Evolutionary conservation across 1,139 yeast species (phyloP), one percentile per base, ranked within the genome.

Genomic region (Magnusiomyces tetraspermus): DNA sequence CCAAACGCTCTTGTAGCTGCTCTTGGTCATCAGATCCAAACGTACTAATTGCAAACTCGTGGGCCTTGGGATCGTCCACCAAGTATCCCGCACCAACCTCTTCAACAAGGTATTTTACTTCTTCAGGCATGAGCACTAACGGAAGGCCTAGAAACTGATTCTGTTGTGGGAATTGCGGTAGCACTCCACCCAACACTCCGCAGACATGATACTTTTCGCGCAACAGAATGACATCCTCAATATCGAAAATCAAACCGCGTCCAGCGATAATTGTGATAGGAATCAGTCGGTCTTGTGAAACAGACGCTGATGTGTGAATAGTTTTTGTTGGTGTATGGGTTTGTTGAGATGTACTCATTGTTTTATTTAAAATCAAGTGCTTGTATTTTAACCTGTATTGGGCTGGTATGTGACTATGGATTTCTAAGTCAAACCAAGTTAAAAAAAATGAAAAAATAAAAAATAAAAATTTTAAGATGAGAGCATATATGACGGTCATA

Each of bases 151-250:
- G 73, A 63, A 90, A 85, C 42, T 83, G 74, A 63, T 88, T 90
- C 62, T 92, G 98, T 66, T 92, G 98, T 1, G 97, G 95, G 22
- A 90, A 89, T 48, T 80, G 76, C 0, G 96, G 86, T 40, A 92
- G 69, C 0, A 54, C 50, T 15, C 98, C 98, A 1, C 79, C 71
- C 21, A 92, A 72, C 1, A 84, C 79, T 0, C 98, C 98, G 42
- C 82, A 74, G 0, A 92, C 76, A 43, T 77, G 76, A 46, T 74
- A 68, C 23, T 70, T 55, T 49, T 69, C 73, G 24, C 97, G 72
- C 31, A 89, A 71, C 17, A 38, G 42, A 19, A 38, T 74, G 51
- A 85, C 73, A 51, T 75, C 78, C 1, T 75, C 76, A 2, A 83
- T 61, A 53, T 76, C 76, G 61, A 76, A 82, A 2, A 82, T 66